Conservation (phyloP, 768 basidiomycete species). For the Albatrellus ellisii region DNA sequence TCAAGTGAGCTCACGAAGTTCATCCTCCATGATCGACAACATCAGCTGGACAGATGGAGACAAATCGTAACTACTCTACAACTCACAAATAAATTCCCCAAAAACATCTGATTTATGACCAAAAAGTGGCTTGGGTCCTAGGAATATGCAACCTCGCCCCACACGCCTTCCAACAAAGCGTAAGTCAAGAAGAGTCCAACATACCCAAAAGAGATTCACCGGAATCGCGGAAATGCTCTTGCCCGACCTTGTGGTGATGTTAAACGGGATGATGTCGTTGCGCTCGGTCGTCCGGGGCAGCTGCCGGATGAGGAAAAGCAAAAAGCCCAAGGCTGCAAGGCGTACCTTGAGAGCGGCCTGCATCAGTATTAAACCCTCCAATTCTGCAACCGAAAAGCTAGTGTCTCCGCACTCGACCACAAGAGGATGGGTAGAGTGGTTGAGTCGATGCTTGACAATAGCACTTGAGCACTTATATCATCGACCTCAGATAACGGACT, state of each 20-base stretch:
- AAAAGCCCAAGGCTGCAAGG: conserved; percentile 4
- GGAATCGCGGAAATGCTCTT: conserved; percentile 8
- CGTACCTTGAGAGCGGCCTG: conserved; percentile 9
- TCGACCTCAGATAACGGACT: not conserved
- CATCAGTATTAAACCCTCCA: conserved; percentile 6
- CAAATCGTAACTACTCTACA: not conserved
- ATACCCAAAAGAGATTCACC: not conserved
- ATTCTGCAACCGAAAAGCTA: conserved; percentile 3
- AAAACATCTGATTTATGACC: not conserved
- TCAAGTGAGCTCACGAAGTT: conserved; percentile 3
- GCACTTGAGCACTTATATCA: not conserved
- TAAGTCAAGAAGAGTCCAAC: not conserved
- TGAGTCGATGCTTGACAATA: conserved; percentile 3
- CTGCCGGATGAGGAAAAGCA: conserved; percentile 7
- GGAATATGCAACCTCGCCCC: conserved; percentile 8
- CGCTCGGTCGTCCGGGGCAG: conserved; percentile 1
- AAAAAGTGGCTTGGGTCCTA: conserved; percentile 9
- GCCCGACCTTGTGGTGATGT: conserved; percentile 7
- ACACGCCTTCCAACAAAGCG: conserved; percentile 1
- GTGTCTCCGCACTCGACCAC: not conserved
- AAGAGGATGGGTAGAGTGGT: conserved; percentile 4
- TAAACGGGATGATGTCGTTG: conserved; percentile 12
- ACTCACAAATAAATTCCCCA: conserved; percentile 10
- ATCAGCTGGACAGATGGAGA: not conserved
- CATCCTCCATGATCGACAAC: not conserved